Evolutionary conservation across 129 eudicot genomes (phyloP).

Genomic region (carrot (Daucus carota)): DH1_v3.0 NC_030382.2:1023501-1024000

Average conservation of each 20-base stretch:
- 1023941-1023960: constrained; percentile 94
- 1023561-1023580: constrained; percentile 61
- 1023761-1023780: constrained; percentile 89
- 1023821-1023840: constrained; percentile 9
- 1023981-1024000: constrained; percentile 32
- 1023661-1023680: not conserved
- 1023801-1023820: constrained; percentile 94
- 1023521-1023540: constrained; percentile 72
- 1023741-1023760: constrained; percentile 82
- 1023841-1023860: not conserved
- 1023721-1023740: constrained; percentile 83
- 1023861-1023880: not conserved
- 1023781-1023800: constrained; percentile 74
- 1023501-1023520: constrained; percentile 50
- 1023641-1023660: constrained; percentile 17
- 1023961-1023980: constrained; percentile 89
- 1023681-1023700: constrained; percentile 90
- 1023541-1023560: constrained; percentile 51
- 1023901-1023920: constrained; percentile 55
- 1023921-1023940: constrained; percentile 87
- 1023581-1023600: constrained; percentile 69
- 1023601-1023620: constrained; percentile 66
- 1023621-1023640: constrained; percentile 70
- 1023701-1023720: constrained; percentile 90
- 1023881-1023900: not conserved